These are phyloP conservation scores for Lactifluus pinguis DNA, from an alignment of 768 basidiomycete genomes.

Conservation along the genomic window DNA sequence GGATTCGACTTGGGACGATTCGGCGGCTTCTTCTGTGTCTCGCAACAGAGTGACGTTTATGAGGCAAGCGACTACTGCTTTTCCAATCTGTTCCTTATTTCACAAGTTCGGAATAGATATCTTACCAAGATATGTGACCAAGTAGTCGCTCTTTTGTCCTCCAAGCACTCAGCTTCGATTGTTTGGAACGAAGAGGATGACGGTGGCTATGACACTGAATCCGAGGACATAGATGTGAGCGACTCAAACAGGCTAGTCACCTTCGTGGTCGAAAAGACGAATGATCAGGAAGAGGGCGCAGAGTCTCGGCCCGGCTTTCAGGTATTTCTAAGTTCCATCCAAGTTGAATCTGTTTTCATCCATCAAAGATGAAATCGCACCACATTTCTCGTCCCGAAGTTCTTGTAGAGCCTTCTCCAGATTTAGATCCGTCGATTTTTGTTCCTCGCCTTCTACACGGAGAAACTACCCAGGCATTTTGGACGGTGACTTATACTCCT, in stretches of 20 bases:
- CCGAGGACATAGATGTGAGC: slow-evolving; percentile 32
- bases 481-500: neutral
- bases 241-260: slow-evolving; percentile 40
- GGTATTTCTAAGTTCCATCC: slow-evolving; percentile 24
- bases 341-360: neutral
- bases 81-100: neutral
- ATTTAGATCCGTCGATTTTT: neutral
- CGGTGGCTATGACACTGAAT: neutral
- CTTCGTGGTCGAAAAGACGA: slow-evolving; percentile 46
- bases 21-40: slow-evolving; percentile 33
- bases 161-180: slow-evolving; percentile 36
- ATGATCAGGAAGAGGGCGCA: slow-evolving; percentile 47
- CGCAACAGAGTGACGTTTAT: slow-evolving; percentile 55
- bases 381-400: neutral
- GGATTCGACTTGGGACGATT: slow-evolving; percentile 48
- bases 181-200: slow-evolving; percentile 33
- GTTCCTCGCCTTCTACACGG: slow-evolving; percentile 8
- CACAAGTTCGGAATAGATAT: neutral
- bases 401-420: neutral
- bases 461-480: slow-evolving; percentile 18
- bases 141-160: slow-evolving; percentile 40
- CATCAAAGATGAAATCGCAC: neutral
- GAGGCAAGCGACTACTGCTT: slow-evolving; percentile 31
- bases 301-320: slow-evolving; percentile 35
- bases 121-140: slow-evolving; percentile 38